Percentiles rank a stretch among this genome's conserved stretches.
Conservation (phyloP, 2,329 filamentous ascomycete genomes). For the Talaromyces amestolkiae region DNA sequence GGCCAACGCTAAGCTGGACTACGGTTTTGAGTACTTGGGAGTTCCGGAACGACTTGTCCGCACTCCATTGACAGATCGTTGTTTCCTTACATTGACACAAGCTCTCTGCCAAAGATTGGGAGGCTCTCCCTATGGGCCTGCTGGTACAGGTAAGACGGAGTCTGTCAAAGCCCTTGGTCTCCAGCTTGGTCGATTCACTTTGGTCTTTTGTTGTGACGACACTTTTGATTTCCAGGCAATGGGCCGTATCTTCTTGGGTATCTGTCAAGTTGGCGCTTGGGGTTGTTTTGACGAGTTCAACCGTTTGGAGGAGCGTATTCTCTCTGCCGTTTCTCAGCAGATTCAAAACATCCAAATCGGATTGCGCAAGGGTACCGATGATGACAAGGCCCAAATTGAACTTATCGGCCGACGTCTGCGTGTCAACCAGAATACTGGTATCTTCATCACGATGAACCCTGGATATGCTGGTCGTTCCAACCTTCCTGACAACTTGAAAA, state of each 20-base stretch:
- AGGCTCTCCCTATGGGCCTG: slow-evolving; percentile 94
- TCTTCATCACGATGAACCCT: slow-evolving; percentile 99
- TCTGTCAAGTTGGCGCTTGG: slow-evolving; percentile 98
- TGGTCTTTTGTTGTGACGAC: slow-evolving; percentile 99
- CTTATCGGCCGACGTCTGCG: slow-evolving; percentile 84
- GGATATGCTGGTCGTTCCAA: slow-evolving; percentile 98
- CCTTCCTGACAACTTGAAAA: slow-evolving; percentile 97
- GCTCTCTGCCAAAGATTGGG: slow-evolving; percentile 91
- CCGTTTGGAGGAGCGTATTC: slow-evolving; percentile 92
- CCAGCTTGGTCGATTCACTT: slow-evolving; percentile 92
- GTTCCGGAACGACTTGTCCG: slow-evolving; percentile 94
- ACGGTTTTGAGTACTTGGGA: slow-evolving; percentile 97
- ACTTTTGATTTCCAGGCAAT: slow-evolving; percentile 99
- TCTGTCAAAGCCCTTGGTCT: slow-evolving; percentile 97
- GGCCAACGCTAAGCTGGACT: slow-evolving; percentile 92
- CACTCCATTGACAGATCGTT: slow-evolving; percentile 94
- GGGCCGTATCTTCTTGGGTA: slow-evolving; percentile 98
- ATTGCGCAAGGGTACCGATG: slow-evolving; percentile 76
- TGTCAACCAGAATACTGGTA: slow-evolving; percentile 90
- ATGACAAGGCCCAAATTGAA: slow-evolving; percentile 86
- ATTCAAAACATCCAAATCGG: slow-evolving; percentile 99
- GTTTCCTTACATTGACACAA: slow-evolving; percentile 96
- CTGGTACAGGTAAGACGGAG: slow-evolving; percentile 97
- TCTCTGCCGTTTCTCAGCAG: slow-evolving; percentile 97
- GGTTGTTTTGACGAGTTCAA: slow-evolving; percentile 99